Evolutionary conservation across 2,329 filamentous ascomycete genomes (phyloP).

Genomic region (Bipolaris cookei): DNA sequence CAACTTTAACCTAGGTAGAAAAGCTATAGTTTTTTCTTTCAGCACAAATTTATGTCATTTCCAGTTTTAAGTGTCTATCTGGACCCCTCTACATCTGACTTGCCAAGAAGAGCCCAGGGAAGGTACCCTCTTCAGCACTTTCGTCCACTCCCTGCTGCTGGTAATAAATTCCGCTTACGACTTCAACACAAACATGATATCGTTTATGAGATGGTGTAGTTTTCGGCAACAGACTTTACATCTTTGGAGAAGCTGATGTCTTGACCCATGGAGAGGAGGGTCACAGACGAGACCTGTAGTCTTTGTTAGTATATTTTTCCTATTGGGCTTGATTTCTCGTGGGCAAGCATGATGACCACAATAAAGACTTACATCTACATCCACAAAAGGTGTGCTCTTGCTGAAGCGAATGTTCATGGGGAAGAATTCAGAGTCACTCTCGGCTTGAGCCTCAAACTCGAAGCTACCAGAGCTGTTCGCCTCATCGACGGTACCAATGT

Average conservation of each 20-base stretch:
- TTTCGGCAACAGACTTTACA: conserved; percentile 75
- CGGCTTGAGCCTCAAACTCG: conserved; percentile 90
- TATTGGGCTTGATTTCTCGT: background rate
- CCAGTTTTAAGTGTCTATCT: background rate
- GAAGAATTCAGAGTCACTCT: conserved; percentile 95
- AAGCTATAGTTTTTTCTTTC: background rate
- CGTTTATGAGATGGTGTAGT: conserved; percentile 74
- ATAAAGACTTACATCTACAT: conserved; percentile 80
- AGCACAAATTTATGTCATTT: conserved; percentile 6
- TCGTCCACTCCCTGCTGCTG: too few species aligned
- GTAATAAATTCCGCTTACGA: background rate
- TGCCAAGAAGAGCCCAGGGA: background rate
- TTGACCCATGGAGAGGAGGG: conserved; percentile 75
- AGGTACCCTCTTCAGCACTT: background rate
- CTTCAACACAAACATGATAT: background rate
- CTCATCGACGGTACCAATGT: conserved; percentile 82
- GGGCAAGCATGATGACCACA: background rate
- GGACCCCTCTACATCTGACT: background rate
- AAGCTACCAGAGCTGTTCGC: conserved; percentile 85
- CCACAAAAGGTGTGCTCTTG: conserved; percentile 84
- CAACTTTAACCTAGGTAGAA: too few species aligned
- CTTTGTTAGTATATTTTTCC: conserved; percentile 30
- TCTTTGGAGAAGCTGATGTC: conserved; percentile 85
- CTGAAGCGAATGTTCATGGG: conserved; percentile 92
- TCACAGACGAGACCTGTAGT: conserved; percentile 69